Evolutionary conservation across 2,329 filamentous ascomycete species (phyloP).

Genomic region (Apiospora koreana): DNA sequence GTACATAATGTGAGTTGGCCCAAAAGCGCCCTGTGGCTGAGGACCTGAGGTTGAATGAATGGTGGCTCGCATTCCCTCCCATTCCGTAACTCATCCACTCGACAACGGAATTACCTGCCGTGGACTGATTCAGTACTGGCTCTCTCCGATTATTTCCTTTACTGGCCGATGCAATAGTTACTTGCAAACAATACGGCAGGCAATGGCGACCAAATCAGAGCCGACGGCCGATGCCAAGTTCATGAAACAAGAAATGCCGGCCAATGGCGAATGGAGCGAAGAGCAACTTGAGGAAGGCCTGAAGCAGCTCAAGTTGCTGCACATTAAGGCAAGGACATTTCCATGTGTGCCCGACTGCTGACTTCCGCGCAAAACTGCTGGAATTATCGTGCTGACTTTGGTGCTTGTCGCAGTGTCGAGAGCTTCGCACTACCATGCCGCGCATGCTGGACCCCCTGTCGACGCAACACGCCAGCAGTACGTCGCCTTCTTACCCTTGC

Average conservation of each 20-base stretch:
- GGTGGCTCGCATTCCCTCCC: neutral
- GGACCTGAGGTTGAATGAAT: too few species aligned
- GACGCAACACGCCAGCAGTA: constrained; percentile 53
- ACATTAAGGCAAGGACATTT: constrained; percentile 50
- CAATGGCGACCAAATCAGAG: constrained; percentile 2
- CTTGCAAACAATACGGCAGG: neutral
- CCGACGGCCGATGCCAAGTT: neutral
- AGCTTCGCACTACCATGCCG: constrained; percentile 50
- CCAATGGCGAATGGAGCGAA: constrained; percentile 45
- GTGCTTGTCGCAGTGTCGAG: constrained; percentile 40
- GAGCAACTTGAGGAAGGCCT: constrained; percentile 50
- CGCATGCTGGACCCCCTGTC: constrained; percentile 54
- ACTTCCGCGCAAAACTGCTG: neutral
- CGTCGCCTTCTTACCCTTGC: constrained; percentile 23
- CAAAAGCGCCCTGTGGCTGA: neutral
- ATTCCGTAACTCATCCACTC: neutral
- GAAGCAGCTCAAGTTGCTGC: constrained; percentile 53
- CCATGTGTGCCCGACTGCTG: neutral
- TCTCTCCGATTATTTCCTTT: neutral
- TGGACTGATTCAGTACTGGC: neutral
- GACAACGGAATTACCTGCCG: neutral
- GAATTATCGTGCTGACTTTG: neutral
- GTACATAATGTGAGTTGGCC: too few species aligned
- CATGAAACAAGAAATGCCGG: constrained; percentile 20
- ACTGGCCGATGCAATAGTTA: neutral